phyloP scores from a whole-genome alignment of 2,329 filamentous ascomycete species.

The Keithomyces neogunnii region DNA sequence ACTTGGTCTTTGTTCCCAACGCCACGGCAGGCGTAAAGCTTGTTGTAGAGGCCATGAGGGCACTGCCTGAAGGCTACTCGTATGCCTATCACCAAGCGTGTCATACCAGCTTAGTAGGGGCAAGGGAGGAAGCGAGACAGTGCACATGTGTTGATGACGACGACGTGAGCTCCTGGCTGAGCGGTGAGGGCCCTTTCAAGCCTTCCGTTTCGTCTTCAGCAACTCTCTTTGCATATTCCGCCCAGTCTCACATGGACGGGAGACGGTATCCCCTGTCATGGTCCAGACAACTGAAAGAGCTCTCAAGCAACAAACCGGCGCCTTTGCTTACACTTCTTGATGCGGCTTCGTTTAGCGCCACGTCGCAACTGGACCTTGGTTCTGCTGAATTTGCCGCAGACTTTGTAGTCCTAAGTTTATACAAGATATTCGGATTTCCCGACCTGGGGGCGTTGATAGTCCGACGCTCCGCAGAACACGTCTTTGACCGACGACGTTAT shows the following conservation, averaged over 20 bases:
- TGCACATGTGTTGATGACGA: constrained; percentile 60
- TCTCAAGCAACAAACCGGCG: constrained; percentile 9
- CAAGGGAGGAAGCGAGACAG: constrained; percentile 58
- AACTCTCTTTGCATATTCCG: constrained; percentile 68
- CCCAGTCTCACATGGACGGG: constrained; percentile 90
- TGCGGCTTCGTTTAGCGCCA: constrained; percentile 73
- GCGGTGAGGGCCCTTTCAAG: constrained; percentile 23
- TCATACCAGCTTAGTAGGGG: constrained; percentile 81
- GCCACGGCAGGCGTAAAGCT: constrained; percentile 87
- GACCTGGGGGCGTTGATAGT: constrained; percentile 82
- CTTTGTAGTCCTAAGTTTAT: constrained; percentile 80
- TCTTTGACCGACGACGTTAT: constrained; percentile 63
- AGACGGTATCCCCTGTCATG: constrained; percentile 64
- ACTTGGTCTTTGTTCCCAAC: constrained; percentile 86
- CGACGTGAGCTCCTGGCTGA: constrained; percentile 59
- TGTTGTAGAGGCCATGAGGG: constrained; percentile 68
- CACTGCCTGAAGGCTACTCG: constrained; percentile 60
- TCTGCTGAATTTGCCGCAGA: constrained; percentile 59
- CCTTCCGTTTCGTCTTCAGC: constrained; percentile 13
- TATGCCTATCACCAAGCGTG: constrained; percentile 78
- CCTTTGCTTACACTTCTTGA: constrained; percentile 66
- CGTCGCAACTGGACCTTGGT: constrained; percentile 64
- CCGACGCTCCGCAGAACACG: constrained; percentile 55
- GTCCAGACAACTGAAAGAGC: constrained; percentile 40
- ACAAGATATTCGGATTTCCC: constrained; percentile 98